phyloP scores from a whole-genome alignment of 176 grass and related monocot species.

The Cenchrus americanus region DNA sequence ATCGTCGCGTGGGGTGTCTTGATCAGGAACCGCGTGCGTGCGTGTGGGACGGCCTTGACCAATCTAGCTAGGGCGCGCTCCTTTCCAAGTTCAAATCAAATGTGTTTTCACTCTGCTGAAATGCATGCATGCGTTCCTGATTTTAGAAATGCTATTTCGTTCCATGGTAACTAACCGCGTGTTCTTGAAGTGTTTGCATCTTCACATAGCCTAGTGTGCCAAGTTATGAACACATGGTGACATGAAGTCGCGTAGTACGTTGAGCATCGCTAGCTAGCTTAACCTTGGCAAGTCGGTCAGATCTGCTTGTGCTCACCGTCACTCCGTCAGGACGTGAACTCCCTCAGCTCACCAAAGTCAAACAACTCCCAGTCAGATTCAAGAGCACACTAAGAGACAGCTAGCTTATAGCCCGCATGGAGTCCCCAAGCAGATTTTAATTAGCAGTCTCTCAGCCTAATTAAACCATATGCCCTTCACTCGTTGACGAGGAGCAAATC shows the following conservation, averaged over 20 bases:
- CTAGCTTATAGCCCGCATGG: neutral
- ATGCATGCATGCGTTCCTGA: neutral
- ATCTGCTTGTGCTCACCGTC: neutral
- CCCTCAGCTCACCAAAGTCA: constrained; percentile 10
- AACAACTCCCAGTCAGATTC: neutral
- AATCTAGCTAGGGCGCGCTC: neutral
- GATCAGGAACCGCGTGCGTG: neutral
- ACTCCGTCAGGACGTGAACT: neutral
- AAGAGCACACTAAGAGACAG: neutral
- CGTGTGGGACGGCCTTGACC: neutral
- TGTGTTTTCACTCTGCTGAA: neutral
- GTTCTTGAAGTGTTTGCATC: neutral
- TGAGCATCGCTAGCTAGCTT: too few relatives aligned
- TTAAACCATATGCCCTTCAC: neutral
- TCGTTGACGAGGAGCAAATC: constrained; percentile 12
- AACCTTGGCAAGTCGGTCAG: neutral
- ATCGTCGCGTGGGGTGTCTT: neutral
- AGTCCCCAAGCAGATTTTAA: neutral
- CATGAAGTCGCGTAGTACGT: neutral
- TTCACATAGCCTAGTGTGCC: neutral
- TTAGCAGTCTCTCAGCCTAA: neutral
- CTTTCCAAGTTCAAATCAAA: too few relatives aligned
- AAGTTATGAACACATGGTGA: neutral
- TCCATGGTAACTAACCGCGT: neutral
- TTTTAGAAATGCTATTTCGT: neutral